Base-by-base conservation (phyloP, 768 basidiomycete species). In the Stropharia rugosoannulata region DNA sequence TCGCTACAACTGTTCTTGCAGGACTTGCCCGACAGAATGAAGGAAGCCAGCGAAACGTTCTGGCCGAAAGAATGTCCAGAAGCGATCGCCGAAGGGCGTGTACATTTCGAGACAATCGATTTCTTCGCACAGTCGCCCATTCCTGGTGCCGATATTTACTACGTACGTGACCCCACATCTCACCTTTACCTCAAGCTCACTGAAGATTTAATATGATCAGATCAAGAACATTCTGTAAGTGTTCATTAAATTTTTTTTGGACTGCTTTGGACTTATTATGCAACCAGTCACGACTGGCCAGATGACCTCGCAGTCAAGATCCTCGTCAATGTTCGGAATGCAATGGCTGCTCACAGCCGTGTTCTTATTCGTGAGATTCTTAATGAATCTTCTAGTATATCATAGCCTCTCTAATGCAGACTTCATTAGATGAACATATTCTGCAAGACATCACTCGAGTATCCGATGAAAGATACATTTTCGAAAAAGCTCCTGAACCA, bases 71-170 rank as follows among this genome's bases (percentile, higher is more conserved):
- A 70, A 39, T 68, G 63, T 44, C 76, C 77, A 1, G 66, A 74
- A 41, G 74, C 71, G 10, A 65, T 78, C 10, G 58, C 62, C 44
- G 63, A 70, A 42, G 52, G 65, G 15, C 63, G 73, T 9, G 66
- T 79, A n/a, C 57, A 68, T n/a, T 76, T 80, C 57, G 51, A 68
- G 16, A 54, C 70, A 0, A 63, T 79, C 27, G 73, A 80, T 53
- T 79, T 80, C 60, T 74, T 79, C 53, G 61, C 59, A 10, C 70
- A 73, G 16, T 46, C 71, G 4, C 75, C 77, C 1, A 66, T 72
- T 36, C 57, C 59, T 11, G 70, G 66, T 13, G 73, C 70, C 40
- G 72, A 77, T 57, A 63, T 78, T 13, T 78, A 79, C 59, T 77
- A 77, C 61, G 78, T 80, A 54, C 56, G 72, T 66, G 13, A 50